These are phyloP conservation scores for Ogataea degrootiae DNA, from an alignment of 805 yeast species.

Conservation along the genomic window DNA sequence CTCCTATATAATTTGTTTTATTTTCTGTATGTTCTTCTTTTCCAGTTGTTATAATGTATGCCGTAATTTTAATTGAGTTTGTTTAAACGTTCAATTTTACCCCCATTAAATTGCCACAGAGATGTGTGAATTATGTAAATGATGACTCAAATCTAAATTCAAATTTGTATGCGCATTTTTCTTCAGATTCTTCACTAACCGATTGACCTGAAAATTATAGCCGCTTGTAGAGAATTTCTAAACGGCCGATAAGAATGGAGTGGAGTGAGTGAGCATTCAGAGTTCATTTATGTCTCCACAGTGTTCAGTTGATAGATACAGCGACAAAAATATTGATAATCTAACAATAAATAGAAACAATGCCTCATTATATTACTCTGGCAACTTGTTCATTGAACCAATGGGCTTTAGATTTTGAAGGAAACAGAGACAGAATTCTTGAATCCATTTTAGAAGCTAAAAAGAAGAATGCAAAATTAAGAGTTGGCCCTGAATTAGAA, in stretches of 20 bases:
- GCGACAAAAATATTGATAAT: background rate
- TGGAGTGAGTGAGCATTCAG: background rate
- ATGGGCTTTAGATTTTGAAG: slow-evolving; percentile 98
- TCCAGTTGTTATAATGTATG: background rate
- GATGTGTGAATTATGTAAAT: too few relatives aligned
- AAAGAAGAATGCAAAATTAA: slow-evolving; percentile 62
- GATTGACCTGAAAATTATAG: too few relatives aligned
- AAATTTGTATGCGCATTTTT: too few relatives aligned
- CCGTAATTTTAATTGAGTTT: too few relatives aligned
- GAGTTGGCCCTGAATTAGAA: slow-evolving; percentile 98
- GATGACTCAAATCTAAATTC: too few relatives aligned
- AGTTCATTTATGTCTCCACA: background rate
- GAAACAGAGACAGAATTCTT: slow-evolving; percentile 86
- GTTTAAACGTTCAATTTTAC: too few relatives aligned
- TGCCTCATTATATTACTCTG: slow-evolving; percentile 85
- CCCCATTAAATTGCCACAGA: too few relatives aligned
- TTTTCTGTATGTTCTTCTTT: background rate
- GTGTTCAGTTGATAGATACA: background rate
- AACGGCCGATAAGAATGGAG: too few relatives aligned
- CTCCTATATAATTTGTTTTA: background rate
- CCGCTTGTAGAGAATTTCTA: too few relatives aligned
- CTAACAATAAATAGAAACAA: slow-evolving; percentile 22
- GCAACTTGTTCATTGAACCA: slow-evolving; percentile 95
- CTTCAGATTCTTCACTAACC: too few relatives aligned
- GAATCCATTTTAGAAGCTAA: slow-evolving; percentile 79